These are phyloP conservation scores for Erysimum cheiri DNA, from an alignment of 441 rosid species.

Conservation along the genomic window DNA sequence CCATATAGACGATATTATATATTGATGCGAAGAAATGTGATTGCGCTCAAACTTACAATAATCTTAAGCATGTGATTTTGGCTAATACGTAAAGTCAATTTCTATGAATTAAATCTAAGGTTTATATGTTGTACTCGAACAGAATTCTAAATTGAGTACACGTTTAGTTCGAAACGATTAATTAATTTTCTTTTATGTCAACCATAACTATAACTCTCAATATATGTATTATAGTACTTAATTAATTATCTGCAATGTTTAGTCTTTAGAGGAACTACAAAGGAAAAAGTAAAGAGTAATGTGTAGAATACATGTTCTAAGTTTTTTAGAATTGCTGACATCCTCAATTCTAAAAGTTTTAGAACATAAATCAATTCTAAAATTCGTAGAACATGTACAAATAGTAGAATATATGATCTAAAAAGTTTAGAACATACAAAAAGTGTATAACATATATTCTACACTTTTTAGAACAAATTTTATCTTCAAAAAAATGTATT, in stretches of 20 bases:
- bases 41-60: slow-evolving; percentile 16
- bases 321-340: too few relatives aligned
- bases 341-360: too few relatives aligned
- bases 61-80: slow-evolving; percentile 18
- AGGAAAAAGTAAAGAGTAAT: not conserved
- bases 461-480: too few relatives aligned
- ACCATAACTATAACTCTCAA: not conserved
- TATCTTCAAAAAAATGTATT: too few relatives aligned
- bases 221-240: not conserved
- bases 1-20: not conserved
- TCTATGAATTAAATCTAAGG: not conserved
- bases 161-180: not conserved
- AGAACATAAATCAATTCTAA: too few relatives aligned
- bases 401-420: too few relatives aligned
- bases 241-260: not conserved
- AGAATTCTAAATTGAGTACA: slow-evolving; percentile 4
- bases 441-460: too few relatives aligned
- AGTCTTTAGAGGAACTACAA: not conserved
- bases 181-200: not conserved
- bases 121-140: slow-evolving; percentile 9
- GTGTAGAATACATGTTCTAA: too few relatives aligned
- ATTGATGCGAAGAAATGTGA: not conserved
- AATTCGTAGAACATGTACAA: too few relatives aligned
- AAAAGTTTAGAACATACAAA: too few relatives aligned
- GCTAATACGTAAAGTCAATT: slow-evolving; percentile 13